A percentile compares a stretch with the other conserved stretches of the same genome.
These are phyloP conservation scores for Psidium guajava DNA, from an alignment of 345 rosid genomes.

Conservation along the genomic window DNA sequence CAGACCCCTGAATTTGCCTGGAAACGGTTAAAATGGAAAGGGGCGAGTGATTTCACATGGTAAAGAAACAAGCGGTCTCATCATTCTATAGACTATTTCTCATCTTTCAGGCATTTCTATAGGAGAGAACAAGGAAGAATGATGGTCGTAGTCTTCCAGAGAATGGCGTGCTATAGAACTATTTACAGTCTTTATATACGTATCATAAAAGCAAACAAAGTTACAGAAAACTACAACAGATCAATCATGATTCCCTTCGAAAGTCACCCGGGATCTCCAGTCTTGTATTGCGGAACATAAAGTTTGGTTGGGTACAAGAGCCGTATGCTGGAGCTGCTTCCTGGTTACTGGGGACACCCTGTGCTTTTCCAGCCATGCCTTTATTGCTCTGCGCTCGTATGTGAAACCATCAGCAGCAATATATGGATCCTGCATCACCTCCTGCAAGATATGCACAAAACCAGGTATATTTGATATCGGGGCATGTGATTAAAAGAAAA, in stretches of 20 bases:
- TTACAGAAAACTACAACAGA: not conserved
- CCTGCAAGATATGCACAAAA: constrained; percentile 27
- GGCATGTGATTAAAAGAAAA: not conserved
- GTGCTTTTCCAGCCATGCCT: constrained; percentile 60
- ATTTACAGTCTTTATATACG: not conserved
- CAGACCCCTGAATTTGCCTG: not conserved
- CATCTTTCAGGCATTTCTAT: not conserved
- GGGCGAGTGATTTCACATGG: not conserved
- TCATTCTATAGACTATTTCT: not conserved
- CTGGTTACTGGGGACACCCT: constrained; percentile 71
- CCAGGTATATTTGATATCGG: not conserved
- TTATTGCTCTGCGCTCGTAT: constrained; percentile 64
- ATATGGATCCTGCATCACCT: constrained; percentile 82
- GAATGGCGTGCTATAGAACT: not conserved
- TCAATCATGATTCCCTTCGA: not conserved
- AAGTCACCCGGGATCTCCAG: constrained; percentile 49
- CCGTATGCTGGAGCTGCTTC: constrained; percentile 31
- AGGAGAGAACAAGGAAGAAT: not conserved
- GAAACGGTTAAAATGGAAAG: not conserved
- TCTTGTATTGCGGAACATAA: constrained; percentile 63
- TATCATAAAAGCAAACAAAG: not conserved
- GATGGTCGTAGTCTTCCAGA: not conserved
- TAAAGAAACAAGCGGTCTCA: not conserved
- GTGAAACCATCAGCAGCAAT: constrained; percentile 87
- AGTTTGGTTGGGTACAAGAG: constrained; percentile 50